phyloP scores from a whole-genome alignment of 1,139 yeast species.

The Candida tetrigidarum region DNA sequence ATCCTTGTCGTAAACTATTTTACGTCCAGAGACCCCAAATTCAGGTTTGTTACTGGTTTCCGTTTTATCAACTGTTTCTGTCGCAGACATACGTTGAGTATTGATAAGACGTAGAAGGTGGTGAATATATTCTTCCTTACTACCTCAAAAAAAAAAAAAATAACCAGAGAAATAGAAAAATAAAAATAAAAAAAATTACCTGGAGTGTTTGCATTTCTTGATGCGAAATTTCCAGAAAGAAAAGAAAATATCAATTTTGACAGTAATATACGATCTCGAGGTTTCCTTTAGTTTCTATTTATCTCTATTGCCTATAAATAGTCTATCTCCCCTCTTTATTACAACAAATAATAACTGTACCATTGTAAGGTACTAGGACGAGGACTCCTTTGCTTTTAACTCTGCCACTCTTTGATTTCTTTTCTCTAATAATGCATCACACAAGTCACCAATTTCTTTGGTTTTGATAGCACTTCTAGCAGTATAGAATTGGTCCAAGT shows the following conservation, averaged over 20 bases:
- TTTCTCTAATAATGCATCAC: constrained; percentile 64
- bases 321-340: no score
- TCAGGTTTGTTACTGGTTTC: constrained; percentile 31
- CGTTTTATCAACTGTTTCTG: constrained; percentile 5
- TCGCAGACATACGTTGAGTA: neutral
- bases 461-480: constrained; percentile 72
- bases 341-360: no score
- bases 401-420: constrained; percentile 39
- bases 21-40: constrained; percentile 64
- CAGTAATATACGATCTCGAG: neutral
- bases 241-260: neutral
- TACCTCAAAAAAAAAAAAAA: neutral
- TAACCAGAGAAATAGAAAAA: neutral
- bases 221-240: constrained; percentile 3
- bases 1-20: constrained; percentile 78
- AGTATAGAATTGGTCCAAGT: constrained; percentile 69
- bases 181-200: neutral
- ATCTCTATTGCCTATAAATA: neutral
- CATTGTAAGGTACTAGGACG: no score
- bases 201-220: neutral
- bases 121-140: neutral
- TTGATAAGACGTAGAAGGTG: neutral
- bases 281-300: neutral
- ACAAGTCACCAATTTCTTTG: constrained; percentile 70
- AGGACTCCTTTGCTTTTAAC: constrained; percentile 11